Conservation (phyloP, 306 rosid species). For the Quercus cerris region DNA sequence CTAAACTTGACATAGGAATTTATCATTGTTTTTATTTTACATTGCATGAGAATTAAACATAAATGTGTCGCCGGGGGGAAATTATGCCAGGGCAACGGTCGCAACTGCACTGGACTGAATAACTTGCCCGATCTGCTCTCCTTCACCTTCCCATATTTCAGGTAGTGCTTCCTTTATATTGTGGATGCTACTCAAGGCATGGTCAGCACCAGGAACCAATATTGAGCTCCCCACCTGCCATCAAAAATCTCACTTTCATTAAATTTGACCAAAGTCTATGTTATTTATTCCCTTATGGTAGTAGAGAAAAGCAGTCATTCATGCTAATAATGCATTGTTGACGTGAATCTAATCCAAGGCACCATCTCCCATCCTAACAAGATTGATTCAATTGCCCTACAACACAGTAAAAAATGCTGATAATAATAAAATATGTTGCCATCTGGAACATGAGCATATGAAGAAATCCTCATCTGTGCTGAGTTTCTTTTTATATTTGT, state of each 20-base stretch:
- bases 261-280: background rate
- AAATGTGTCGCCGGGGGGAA: background rate
- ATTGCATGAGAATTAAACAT: background rate
- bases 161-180: constrained; percentile 84
- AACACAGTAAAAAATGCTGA: background rate
- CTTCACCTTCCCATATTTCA: constrained; percentile 60
- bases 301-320: background rate
- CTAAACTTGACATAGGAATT: background rate
- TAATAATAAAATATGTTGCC: background rate
- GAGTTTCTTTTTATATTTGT: background rate
- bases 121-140: constrained; percentile 26
- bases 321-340: background rate
- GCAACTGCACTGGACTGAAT: constrained; percentile 38
- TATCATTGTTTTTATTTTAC: background rate
- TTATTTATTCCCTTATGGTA: background rate
- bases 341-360: background rate
- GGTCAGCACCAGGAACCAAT: constrained; percentile 72
- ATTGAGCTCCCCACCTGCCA: constrained; percentile 75
- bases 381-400: background rate
- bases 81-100: constrained; percentile 34
- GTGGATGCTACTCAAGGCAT: constrained; percentile 76
- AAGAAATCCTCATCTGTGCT: background rate
- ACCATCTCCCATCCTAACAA: background rate
- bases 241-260: constrained; percentile 4
- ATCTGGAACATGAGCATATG: background rate